These are phyloP conservation scores for Mycena latifolia DNA, from an alignment of 768 basidiomycete genomes.

Conservation along the genomic window DNA sequence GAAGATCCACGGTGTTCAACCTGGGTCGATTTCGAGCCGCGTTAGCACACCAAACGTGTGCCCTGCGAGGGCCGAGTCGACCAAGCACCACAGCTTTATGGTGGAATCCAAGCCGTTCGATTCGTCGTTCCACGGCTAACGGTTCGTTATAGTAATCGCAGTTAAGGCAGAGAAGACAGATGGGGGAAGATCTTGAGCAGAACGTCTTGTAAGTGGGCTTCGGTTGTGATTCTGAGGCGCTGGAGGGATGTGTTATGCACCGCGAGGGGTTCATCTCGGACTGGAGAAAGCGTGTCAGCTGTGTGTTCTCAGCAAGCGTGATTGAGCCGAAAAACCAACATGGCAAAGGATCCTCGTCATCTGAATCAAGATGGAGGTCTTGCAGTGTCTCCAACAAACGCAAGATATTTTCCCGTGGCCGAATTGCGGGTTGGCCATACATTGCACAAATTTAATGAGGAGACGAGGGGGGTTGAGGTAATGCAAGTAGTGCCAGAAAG, in stretches of 20 bases:
- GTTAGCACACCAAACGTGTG: too few species aligned
- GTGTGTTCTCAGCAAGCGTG: conserved; percentile 83
- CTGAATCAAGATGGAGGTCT: background rate
- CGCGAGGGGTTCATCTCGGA: too few species aligned
- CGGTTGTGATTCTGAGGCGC: background rate
- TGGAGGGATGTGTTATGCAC: background rate
- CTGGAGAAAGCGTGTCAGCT: conserved; percentile 85
- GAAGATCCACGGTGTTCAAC: background rate
- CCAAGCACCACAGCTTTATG: background rate
- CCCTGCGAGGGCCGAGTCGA: background rate
- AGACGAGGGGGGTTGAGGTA: background rate
- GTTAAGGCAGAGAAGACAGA: background rate
- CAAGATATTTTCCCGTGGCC: background rate
- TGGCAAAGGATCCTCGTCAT: too few species aligned
- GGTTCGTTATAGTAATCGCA: background rate
- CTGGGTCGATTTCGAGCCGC: too few species aligned
- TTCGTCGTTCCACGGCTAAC: background rate
- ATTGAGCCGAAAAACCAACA: background rate
- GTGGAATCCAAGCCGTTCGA: background rate
- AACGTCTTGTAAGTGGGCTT: background rate
- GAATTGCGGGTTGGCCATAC: background rate
- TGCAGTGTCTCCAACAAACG: background rate
- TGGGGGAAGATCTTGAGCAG: background rate
- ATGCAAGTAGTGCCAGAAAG: background rate
- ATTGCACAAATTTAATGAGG: background rate